A percentile compares a stretch with the other conserved stretches of the same genome.
Evolutionary conservation across 2,329 filamentous ascomycete genomes (phyloP).

Genomic region (Phialophora macrospora): DNA sequence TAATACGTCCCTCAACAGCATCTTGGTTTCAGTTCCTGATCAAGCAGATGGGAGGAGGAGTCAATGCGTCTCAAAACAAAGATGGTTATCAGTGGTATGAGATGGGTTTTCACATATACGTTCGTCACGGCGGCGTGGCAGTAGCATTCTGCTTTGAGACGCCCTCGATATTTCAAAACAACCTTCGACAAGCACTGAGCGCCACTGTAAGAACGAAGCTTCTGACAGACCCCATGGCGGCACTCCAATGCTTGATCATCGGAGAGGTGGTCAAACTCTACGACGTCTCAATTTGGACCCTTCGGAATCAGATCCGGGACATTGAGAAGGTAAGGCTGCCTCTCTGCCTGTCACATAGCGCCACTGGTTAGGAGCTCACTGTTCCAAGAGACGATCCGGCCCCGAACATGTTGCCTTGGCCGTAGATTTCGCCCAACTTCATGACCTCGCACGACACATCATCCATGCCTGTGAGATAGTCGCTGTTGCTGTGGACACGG

Average conservation of each 20-base stretch:
- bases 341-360: background rate
- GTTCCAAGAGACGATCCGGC: conserved; percentile 13
- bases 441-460: conserved; percentile 44
- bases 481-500: conserved; percentile 42
- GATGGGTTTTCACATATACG: conserved; percentile 37
- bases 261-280: conserved; percentile 38
- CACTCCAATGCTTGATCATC: conserved; percentile 40
- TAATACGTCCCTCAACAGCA: conserved; percentile 22
- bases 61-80: background rate
- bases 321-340: conserved; percentile 41
- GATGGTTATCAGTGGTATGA: conserved; percentile 37
- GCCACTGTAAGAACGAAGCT: background rate
- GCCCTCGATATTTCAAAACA: conserved; percentile 17
- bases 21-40: conserved; percentile 39
- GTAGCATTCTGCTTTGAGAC: conserved; percentile 31
- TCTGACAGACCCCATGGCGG: conserved; percentile 14
- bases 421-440: conserved; percentile 41
- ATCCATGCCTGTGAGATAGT: conserved; percentile 44
- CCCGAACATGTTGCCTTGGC: conserved; percentile 23
- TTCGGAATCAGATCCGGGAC: conserved; percentile 42
- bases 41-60: conserved; percentile 28
- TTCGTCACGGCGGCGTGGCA: conserved; percentile 9
- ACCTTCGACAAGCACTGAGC: conserved; percentile 19
- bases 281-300: conserved; percentile 42
- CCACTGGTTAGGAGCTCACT: background rate